These are phyloP conservation scores for Aspergillus flavus DNA, from an alignment of 2,329 filamentous ascomycete genomes.

Conservation along the genomic window DNA sequence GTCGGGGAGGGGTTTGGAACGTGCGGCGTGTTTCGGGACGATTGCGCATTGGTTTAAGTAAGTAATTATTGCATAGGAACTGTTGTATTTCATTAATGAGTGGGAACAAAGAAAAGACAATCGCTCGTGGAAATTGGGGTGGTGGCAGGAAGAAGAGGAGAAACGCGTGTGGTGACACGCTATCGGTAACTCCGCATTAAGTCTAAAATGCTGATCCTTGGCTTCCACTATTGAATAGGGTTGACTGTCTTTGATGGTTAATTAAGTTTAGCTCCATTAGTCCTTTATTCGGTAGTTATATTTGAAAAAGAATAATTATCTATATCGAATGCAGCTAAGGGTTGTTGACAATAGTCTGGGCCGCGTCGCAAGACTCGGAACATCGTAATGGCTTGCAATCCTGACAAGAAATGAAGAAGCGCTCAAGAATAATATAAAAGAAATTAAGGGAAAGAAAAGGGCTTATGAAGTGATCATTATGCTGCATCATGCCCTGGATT, in stretches of 20 bases:
- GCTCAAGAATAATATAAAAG: neutral
- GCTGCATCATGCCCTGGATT: neutral
- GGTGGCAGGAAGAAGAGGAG: slow-evolving; percentile 3
- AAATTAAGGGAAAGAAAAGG: neutral
- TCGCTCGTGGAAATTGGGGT: neutral
- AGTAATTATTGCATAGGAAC: neutral
- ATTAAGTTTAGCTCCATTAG: too few species aligned
- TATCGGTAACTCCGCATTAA: slow-evolving; percentile 12
- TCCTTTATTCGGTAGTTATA: neutral
- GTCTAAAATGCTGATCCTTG: neutral
- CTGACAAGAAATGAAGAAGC: neutral
- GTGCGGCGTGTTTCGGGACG: neutral
- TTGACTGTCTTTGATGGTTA: neutral
- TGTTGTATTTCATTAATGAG: neutral
- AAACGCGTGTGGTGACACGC: slow-evolving; percentile 18
- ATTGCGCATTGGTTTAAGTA: neutral
- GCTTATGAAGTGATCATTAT: neutral
- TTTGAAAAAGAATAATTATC: neutral
- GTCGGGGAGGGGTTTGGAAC: neutral
- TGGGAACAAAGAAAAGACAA: neutral
- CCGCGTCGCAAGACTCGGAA: neutral
- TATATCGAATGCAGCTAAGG: neutral
- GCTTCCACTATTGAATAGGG: neutral
- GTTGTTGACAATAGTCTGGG: neutral
- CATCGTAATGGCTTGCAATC: neutral